Evolutionary conservation across 1,284 basidiomycete genomes (phyloP).

Genomic region (Volvariella surrecta): DNA sequence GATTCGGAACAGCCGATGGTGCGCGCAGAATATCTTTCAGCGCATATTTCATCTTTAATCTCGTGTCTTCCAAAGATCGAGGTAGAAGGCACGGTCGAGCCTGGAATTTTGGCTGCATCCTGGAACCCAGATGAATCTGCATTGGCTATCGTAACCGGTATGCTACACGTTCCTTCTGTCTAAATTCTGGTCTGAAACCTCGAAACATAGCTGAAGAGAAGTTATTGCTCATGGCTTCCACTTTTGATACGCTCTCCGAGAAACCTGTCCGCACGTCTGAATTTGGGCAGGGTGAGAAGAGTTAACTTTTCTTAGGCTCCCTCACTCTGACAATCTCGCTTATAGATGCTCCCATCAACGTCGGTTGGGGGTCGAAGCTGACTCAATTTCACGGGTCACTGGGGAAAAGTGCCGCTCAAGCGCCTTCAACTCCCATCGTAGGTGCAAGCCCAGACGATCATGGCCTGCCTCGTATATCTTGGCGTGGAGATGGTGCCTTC

Average conservation of each 20-base stretch:
- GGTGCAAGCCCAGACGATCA: slow-evolving; percentile 70
- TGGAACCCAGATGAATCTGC: slow-evolving; percentile 93
- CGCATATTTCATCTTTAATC: too few species aligned
- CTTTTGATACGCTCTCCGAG: slow-evolving; percentile 86
- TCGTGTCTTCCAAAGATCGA: slow-evolving; percentile 44
- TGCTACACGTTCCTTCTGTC: slow-evolving; percentile 9
- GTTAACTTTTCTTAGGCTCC: slow-evolving; percentile 7
- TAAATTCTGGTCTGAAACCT: neutral
- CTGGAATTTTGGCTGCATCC: slow-evolving; percentile 73
- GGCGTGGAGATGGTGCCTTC: slow-evolving; percentile 89
- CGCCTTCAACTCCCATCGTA: slow-evolving; percentile 32
- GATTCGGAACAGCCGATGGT: slow-evolving; percentile 44
- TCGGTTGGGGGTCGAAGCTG: slow-evolving; percentile 96
- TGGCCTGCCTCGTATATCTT: slow-evolving; percentile 67
- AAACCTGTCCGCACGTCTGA: slow-evolving; percentile 61
- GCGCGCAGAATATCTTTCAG: slow-evolving; percentile 13
- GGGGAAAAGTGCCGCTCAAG: slow-evolving; percentile 80
- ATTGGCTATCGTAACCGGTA: slow-evolving; percentile 74
- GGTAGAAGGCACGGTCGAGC: slow-evolving; percentile 81
- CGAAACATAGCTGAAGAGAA: slow-evolving; percentile 58
- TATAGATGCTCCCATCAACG: slow-evolving; percentile 82
- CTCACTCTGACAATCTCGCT: slow-evolving; percentile 7
- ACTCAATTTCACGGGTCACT: slow-evolving; percentile 98
- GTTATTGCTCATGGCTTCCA: slow-evolving; percentile 82
- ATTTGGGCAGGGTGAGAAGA: slow-evolving; percentile 72